Evolutionary conservation across 2,329 filamentous ascomycete species (phyloP).

Genomic region (Fusarium mundagurra): DNA sequence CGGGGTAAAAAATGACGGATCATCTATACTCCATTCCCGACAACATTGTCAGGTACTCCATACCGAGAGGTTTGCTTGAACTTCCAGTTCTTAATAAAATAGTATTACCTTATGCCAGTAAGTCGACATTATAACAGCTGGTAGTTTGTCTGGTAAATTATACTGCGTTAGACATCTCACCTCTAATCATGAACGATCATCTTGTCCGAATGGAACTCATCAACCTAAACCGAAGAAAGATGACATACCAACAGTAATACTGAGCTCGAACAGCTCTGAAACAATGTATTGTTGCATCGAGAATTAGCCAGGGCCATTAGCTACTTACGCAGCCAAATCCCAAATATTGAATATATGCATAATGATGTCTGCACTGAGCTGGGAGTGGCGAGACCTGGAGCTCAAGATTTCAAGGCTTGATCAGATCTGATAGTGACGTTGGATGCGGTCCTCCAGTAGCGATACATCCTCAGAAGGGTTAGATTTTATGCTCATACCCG

Average conservation of each 20-base stretch:
- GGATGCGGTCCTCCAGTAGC: neutral
- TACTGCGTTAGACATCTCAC: neutral
- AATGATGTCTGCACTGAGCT: neutral
- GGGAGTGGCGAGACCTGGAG: constrained; percentile 5
- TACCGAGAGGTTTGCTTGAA: neutral
- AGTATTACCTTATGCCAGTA: neutral
- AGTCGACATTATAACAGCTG: neutral
- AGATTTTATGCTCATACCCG: neutral
- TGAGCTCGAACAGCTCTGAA: neutral
- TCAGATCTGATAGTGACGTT: constrained; percentile 14
- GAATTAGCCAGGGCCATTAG: neutral
- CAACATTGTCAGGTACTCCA: neutral
- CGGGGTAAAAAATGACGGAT: constrained; percentile 44
- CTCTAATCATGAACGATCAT: neutral
- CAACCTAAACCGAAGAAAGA: neutral
- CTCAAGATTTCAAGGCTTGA: constrained; percentile 24
- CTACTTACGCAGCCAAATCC: neutral
- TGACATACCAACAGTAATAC: neutral
- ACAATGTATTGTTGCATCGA: neutral
- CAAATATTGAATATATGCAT: neutral
- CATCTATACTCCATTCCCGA: constrained; percentile 44
- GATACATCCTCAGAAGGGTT: neutral
- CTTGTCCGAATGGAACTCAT: neutral
- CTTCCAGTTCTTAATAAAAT: neutral
- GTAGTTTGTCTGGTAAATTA: neutral